Percentiles rank a stretch among this genome's conserved stretches.
Evolutionary conservation across 306 rosid species (phyloP).

Genomic region (Heteromeles arbutifolia): DNA sequence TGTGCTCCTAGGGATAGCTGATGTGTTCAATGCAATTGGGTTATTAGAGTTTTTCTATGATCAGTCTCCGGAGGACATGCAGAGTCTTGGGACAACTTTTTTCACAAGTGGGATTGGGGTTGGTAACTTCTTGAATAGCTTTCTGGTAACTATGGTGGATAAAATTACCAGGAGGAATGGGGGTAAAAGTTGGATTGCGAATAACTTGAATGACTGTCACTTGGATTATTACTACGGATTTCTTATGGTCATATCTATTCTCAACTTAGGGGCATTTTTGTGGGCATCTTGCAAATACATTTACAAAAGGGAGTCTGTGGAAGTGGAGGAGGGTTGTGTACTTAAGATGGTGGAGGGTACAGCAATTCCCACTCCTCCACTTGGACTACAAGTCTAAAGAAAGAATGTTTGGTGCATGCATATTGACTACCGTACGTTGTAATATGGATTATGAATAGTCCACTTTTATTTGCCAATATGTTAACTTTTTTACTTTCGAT

Average conservation of each 20-base stretch:
- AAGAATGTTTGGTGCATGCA: not conserved
- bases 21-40: constrained; percentile 56
- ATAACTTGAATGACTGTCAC: constrained; percentile 58
- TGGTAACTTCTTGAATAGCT: constrained; percentile 58
- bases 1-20: constrained; percentile 50
- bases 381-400: constrained; percentile 32
- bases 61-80: constrained; percentile 79
- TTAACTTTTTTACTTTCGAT: not conserved
- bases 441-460: not conserved
- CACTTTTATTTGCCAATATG: not conserved
- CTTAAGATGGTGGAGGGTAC: constrained; percentile 21
- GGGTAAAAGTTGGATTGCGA: constrained; percentile 56
- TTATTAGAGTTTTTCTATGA: constrained; percentile 73
- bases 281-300: constrained; percentile 44
- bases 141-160: constrained; percentile 48
- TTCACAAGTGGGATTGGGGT: constrained; percentile 65
- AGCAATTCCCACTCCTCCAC: constrained; percentile 27
- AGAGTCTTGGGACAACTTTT: constrained; percentile 67
- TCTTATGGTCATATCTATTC: constrained; percentile 39
- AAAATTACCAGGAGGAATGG: constrained; percentile 36
- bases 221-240: constrained; percentile 64
- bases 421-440: not conserved
- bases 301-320: constrained; percentile 40
- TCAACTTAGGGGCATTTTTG: constrained; percentile 41
- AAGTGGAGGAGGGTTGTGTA: constrained; percentile 15